phyloP scores from a whole-genome alignment of 2,329 filamentous ascomycete genomes.

The Coniella lustricola region DNA sequence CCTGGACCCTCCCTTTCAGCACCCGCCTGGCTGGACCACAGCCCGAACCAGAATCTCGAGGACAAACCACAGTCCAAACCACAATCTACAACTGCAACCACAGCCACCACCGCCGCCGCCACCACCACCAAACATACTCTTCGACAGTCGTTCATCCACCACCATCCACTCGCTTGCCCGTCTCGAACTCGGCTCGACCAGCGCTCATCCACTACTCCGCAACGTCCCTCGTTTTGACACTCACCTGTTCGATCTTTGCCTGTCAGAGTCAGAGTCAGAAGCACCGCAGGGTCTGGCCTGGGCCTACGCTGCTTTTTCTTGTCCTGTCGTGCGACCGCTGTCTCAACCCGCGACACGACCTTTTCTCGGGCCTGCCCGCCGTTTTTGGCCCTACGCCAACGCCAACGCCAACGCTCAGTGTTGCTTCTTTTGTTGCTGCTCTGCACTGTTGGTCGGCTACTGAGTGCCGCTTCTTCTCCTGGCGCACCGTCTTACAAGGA shows the following conservation, averaged over 20 bases:
- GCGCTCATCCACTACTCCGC: conserved; percentile 3
- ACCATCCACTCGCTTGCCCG: too few species aligned
- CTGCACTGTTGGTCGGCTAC: not conserved
- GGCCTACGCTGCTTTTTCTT: not conserved
- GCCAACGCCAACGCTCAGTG: not conserved
- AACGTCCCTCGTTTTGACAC: conserved; percentile 12
- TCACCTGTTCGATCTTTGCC: not conserved
- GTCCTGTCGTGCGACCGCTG: not conserved
- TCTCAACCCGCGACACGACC: conserved; percentile 2
- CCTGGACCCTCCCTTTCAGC: not conserved
- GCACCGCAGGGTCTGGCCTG: not conserved
- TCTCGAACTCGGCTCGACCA: not conserved
- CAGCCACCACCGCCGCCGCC: not conserved
- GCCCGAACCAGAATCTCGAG: too few species aligned
- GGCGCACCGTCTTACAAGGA: not conserved
- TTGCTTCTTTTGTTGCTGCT: not conserved
- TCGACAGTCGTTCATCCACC: not conserved
- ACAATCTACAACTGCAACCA: not conserved
- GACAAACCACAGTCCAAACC: too few species aligned
- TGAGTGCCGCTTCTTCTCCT: not conserved
- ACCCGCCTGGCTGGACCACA: not conserved
- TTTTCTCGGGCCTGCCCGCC: not conserved
- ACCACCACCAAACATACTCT: not conserved
- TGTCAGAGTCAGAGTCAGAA: not conserved
- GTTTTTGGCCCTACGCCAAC: not conserved